Conservation (phyloP, 768 basidiomycete species). For the Amanita muscaria region DNA sequence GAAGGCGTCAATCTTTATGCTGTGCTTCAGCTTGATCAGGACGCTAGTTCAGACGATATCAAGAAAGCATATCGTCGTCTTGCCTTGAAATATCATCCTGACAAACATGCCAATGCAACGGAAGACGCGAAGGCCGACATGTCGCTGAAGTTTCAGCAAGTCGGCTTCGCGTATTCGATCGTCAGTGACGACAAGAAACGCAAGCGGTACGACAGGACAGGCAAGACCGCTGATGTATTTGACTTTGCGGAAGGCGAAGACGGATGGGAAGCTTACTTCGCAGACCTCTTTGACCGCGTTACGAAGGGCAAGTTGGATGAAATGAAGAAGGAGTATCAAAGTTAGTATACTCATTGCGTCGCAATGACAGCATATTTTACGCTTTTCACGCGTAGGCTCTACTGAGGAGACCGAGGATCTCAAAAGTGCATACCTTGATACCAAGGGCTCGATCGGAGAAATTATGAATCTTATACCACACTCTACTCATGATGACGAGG, state of each 20-base stretch:
- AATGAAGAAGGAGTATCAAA: conserved; percentile 92
- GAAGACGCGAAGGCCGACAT: conserved; percentile 58
- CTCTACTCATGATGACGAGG: conserved; percentile 75
- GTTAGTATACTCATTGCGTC: conserved; percentile 27
- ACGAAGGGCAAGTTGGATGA: conserved; percentile 84
- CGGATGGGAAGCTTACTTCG: conserved; percentile 96
- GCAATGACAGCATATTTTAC: background rate
- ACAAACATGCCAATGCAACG: conserved; percentile 66
- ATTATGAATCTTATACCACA: conserved; percentile 87
- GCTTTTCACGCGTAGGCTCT: conserved; percentile 49
- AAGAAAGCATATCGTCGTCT: conserved; percentile 79
- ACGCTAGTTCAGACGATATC: conserved; percentile 58
- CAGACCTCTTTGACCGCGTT: conserved; percentile 79
- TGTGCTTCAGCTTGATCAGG: conserved; percentile 48
- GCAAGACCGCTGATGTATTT: conserved; percentile 75
- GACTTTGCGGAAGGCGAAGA: conserved; percentile 65
- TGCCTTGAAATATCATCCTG: conserved; percentile 81
- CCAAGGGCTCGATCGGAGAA: conserved; percentile 64
- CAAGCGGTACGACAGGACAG: conserved; percentile 76
- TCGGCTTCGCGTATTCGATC: conserved; percentile 91
- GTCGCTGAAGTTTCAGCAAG: conserved; percentile 78
- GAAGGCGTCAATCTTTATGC: conserved; percentile 71
- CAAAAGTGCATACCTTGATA: conserved; percentile 60
- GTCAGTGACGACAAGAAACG: conserved; percentile 71
- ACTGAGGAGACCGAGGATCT: conserved; percentile 79